Base-by-base conservation (phyloP, 805 yeast genomes). In the Suhomyces tanzawaensis region DNA sequence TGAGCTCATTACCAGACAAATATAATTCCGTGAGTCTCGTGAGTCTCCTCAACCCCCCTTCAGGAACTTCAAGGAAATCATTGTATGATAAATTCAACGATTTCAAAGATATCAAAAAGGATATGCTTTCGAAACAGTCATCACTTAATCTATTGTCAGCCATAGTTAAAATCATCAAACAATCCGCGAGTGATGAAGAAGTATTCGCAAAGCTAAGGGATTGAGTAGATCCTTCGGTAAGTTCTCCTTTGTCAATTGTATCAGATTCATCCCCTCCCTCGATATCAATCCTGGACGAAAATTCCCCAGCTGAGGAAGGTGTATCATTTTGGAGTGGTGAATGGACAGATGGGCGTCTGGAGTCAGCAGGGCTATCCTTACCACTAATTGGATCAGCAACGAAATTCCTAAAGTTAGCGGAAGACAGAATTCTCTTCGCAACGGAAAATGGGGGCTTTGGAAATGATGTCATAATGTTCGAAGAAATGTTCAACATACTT, bases 131-230 rank as follows among this genome's bases (percentile, higher is more conserved):
- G 61, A 90, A 81, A 42, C 82, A 77, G 4, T 82, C 83, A 53
- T 91, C 96, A 18, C 72, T 75, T 23, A 93, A 71, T 45, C 88
- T 81, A 57, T 93, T 93, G 55, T 91, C 98, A 11, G 93, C 85
- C 28, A 88, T 66, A 27, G 79, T 74, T 26, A 93, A 72, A 17
- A 69, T 64, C 39, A 72, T 59, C 41, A 89, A 64, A 21, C 77
- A 72, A 36, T 72, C 72, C 1, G 81, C 71, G 34, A 78, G 51
- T 0, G 72, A 57, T 3, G 43, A 32, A 2, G 55, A 44, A 7
- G 35, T 32, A 11, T 32, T 36, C 8, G 19, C 34, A n/a, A 22
- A 31, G 1, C 28, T 33, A 34, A 39, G 19, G 4, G 42, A 41
- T 4, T 36, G 28, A 2, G 33, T 19, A 7, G 43, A 34, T 12